Evolutionary conservation across 2,329 filamentous ascomycete genomes (phyloP).

Genomic region (Fusarium pininemorale): DNA sequence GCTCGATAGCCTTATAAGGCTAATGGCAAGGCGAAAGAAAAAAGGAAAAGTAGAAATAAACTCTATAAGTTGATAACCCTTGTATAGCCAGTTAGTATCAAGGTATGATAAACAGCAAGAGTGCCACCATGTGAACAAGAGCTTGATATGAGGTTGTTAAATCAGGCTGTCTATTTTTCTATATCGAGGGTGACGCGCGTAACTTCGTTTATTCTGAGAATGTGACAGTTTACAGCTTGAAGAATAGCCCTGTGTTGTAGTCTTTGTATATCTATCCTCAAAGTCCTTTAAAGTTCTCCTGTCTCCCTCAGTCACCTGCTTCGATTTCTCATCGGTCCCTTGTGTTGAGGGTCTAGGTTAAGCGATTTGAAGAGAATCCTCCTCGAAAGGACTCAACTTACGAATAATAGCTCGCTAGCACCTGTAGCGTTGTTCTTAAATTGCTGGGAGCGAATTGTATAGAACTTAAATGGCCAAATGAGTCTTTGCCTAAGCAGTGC

Average conservation of each 20-base stretch:
- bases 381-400: too few relatives aligned
- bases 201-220: neutral
- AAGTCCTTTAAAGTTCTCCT: neutral
- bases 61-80: too few relatives aligned
- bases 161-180: too few relatives aligned
- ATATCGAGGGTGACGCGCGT: accelerated
- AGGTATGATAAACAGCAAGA: too few relatives aligned
- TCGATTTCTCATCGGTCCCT: neutral
- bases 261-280: neutral
- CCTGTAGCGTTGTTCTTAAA: accelerated
- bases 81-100: neutral
- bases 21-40: too few relatives aligned
- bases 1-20: too few relatives aligned
- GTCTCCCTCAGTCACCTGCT: too few relatives aligned
- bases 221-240: neutral
- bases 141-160: too few relatives aligned
- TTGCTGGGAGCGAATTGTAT: accelerated
- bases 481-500: accelerated
- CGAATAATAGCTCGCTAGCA: neutral
- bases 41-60: too few relatives aligned
- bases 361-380: neutral
- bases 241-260: accelerated
- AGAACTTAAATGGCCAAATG: too few relatives aligned
- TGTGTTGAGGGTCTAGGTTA: neutral
- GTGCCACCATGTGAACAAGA: too few relatives aligned